Conservation (phyloP, 148 eudicot species). For the Hydrangea macrophylla region DNA sequence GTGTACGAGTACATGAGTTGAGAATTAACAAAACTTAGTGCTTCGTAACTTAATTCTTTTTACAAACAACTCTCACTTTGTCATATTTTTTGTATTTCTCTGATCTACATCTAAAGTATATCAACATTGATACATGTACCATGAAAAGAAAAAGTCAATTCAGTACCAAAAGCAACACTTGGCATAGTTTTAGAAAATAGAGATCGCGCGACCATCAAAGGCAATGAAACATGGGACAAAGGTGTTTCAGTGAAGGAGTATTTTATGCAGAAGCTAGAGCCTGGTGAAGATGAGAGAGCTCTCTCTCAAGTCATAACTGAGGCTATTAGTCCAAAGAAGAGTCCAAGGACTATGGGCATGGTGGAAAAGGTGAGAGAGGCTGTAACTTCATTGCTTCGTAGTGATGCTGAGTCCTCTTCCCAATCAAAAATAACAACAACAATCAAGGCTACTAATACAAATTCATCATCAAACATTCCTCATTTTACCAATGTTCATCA, state of each 20-base stretch:
- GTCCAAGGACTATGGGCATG: slow-evolving; percentile 43
- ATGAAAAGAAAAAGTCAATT: too few relatives aligned
- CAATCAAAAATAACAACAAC: too few relatives aligned
- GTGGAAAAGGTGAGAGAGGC: slow-evolving; percentile 72
- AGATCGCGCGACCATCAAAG: too few relatives aligned
- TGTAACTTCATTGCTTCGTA: slow-evolving; percentile 55
- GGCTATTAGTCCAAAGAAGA: slow-evolving; percentile 54
- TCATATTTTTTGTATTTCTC: too few relatives aligned
- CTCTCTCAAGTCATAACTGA: slow-evolving; percentile 70
- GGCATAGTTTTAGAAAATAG: too few relatives aligned
- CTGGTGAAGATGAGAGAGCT: slow-evolving; percentile 74
- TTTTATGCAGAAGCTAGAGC: slow-evolving; percentile 62
- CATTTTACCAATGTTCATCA: slow-evolving; percentile 48
- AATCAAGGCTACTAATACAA: slow-evolving; percentile 13
- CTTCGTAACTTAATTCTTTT: too few relatives aligned
- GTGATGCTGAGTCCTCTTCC: slow-evolving; percentile 38
- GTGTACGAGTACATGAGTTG: too few relatives aligned
- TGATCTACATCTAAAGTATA: too few relatives aligned
- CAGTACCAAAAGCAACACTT: too few relatives aligned
- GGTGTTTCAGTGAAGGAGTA: slow-evolving; percentile 78
- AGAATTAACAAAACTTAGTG: too few relatives aligned
- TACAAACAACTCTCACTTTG: too few relatives aligned
- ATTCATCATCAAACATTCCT: slow-evolving; percentile 34
- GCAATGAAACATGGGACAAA: slow-evolving; percentile 39
- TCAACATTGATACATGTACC: too few relatives aligned